Base-by-base conservation (phyloP, 2,329 filamentous ascomycete genomes). In the Chaetomium olivaceum region DNA sequence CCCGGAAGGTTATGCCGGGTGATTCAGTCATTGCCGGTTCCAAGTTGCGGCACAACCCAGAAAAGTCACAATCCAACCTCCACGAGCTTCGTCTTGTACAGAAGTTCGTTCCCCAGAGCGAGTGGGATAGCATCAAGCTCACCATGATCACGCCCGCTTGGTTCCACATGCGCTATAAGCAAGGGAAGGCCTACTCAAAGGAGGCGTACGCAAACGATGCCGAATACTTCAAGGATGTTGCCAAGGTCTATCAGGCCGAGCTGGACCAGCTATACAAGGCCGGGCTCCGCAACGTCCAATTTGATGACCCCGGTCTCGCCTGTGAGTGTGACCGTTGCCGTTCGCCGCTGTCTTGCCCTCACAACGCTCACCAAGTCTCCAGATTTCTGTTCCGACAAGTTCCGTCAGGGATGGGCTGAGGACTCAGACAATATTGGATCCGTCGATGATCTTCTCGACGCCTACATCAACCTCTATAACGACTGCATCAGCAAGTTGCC, bases 401-500 rank as follows among this genome's bases (percentile, higher is more conserved):
- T 91, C 84, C 83, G 90, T 43, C 78, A 85, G 57, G 89, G 89
- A 19, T 92, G 89, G 86, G 84, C 85, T 62, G 83, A 84, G 16
- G 90, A 92, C 74, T 77, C 83, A 57, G 83, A 87, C 71, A 92
- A 93, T 74, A 84, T 84, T 61, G 86, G 87, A 75, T 85, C 85
- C 1, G 85, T 89, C 7, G 89, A 91, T 57, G 87, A 89, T 70
- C 86, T 92, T 54, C 84, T 93, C 25, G 88, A 91, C 71, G 85
- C 88, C 31, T 93, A 93, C 78, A 90, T 93, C 75, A 81, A 84
- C 67, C 85, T 91, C 70, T 93, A 93, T 82, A 93, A 93, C 75
- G 87, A 90, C 76, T 86, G 83, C 72, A 82, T 91, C 73, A 79
- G 81, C 72, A 84, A 85, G 71, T 79, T 86, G 0, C 89, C 90